phyloP scores from a whole-genome alignment of 805 yeast genomes.

The Candida incommunis region DNA sequence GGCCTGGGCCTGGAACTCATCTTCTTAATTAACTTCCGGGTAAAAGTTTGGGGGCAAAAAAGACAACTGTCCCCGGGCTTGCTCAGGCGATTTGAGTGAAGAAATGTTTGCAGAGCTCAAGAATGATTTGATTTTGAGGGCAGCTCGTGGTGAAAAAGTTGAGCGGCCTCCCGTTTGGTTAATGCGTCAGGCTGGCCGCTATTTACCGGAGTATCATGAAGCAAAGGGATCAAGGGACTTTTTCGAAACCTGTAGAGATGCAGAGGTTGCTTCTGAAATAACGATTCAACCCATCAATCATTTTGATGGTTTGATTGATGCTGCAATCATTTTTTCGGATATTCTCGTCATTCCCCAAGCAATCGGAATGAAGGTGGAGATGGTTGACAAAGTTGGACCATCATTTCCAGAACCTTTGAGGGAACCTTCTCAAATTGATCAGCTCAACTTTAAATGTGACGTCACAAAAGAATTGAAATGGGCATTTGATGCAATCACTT shows the following conservation, averaged over 20 bases:
- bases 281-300: conserved; percentile 93
- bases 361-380: conserved; percentile 88
- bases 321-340: conserved; percentile 93
- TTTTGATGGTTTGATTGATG: conserved; percentile 80
- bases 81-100: no score
- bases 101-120: conserved; percentile 58
- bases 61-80: no score
- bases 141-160: conserved; percentile 79
- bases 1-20: no score
- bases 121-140: conserved; percentile 83
- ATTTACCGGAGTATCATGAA: conserved; percentile 71
- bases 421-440: conserved; percentile 46
- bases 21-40: no score
- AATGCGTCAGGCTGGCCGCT: conserved; percentile 18
- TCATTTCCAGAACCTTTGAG: conserved; percentile 82
- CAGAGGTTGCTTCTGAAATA: conserved; percentile 85
- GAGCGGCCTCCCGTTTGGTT: conserved; percentile 86
- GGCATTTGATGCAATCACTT: conserved; percentile 88
- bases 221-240: conserved; percentile 79
- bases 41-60: no score
- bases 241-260: conserved; percentile 88
- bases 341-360: conserved; percentile 96
- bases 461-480: conserved; percentile 70
- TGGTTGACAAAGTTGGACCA: conserved; percentile 93
- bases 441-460: conserved; percentile 41